Evolutionary conservation across 2,329 filamentous ascomycete species (phyloP), one percentile per base, ranked within the genome.

Genomic region (Eutypa lata): DNA sequence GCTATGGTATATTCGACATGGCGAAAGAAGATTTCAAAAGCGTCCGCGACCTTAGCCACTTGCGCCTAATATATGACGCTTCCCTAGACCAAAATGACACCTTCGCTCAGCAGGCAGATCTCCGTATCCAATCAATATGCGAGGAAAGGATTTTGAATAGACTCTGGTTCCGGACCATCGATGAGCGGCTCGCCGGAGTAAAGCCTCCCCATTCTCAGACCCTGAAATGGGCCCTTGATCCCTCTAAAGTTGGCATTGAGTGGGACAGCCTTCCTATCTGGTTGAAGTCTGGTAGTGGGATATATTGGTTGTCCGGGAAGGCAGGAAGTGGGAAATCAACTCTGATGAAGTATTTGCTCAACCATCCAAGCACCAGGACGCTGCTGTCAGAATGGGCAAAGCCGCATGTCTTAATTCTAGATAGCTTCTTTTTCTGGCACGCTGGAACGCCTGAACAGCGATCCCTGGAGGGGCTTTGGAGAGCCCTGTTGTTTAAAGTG

Each of bases 161-260:
- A 3, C 26, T 51, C 7, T 51, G 49, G 49, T 51, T 46, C 22
- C 26, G 42, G 10, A 3, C 3, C 7, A 51, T 51, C 16, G 49
- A 51, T 24, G 42, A 51, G 13, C 46, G 49, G 21, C n/a, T n/a
- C n/a, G n/a, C n/a, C n/a, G 18, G 40, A 46, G 28, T n/a, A 51
- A 21, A 13, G 33, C 21, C 22, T 51, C 21, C 13, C 16, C 49
- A 51, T 40, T 11, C 19, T n/a, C 10, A 31, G 19, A 51, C 40
- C 8, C 31, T 47, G n/a, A 6, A 38, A 38, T 38, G 35, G 35
- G 13, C 35, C 35, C 35, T 38, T 6, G 13, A 38, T 7, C 13
- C 35, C n/a, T 16, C 35, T 18, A 10, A 31, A 31, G 10, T 10
- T 10, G 6, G 6, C 5, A 10, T 10, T 10, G 5, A 5, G 10